Evolutionary conservation across 495 filamentous ascomycete species (phyloP), one percentile per base, ranked within the genome.

Genomic region (Penicillium tannophilum): DNA sequence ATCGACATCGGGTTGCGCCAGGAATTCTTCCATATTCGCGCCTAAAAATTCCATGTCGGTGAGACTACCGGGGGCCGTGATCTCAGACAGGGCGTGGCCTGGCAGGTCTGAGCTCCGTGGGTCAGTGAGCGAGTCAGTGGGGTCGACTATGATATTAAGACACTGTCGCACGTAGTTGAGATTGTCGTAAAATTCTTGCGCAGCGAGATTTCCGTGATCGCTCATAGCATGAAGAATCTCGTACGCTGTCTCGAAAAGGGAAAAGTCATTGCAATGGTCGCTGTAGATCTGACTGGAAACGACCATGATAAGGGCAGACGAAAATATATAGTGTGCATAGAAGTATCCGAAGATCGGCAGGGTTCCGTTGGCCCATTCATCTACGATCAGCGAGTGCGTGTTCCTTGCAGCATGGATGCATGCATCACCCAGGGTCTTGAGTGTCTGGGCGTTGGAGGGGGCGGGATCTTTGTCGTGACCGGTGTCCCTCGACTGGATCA

Each of bases 261-360:
- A 55, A 31, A 64, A 63, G 31, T 74, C 71, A 16, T 42, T 58
- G 9, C 45, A 19, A 30, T 63, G 62, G 2, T 66, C 65, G 1
- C 56, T 24, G 36, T 64, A 49, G 0, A 72, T 59, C 5, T 69
- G 62, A 23, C 70, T 70, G 11, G 71, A 76, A 0, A 73, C 61
- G 1, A 71, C 64, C 63, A 76, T 67, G 14, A 72, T 60, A 10
- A 71, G 54, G 2, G 65, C 63, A 10, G 55, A 55, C 3, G 72
- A 73, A 50, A 76, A 76, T 0, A 74, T 61, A 42, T 74, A 73
- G 16, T 76, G 73, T 0, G 72, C 64, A 50, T 70, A 70, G 41
- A 74, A 76, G 31, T 69, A 74, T 3, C 70, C 68, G 16, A 69
- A 69, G 19, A 73, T 68, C 0, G 67, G 62, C 6, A 76, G 56